Evolutionary conservation across 352 stramenopile genomes (phyloP).

Genomic region (Globisporangium abappressorium): DNA sequence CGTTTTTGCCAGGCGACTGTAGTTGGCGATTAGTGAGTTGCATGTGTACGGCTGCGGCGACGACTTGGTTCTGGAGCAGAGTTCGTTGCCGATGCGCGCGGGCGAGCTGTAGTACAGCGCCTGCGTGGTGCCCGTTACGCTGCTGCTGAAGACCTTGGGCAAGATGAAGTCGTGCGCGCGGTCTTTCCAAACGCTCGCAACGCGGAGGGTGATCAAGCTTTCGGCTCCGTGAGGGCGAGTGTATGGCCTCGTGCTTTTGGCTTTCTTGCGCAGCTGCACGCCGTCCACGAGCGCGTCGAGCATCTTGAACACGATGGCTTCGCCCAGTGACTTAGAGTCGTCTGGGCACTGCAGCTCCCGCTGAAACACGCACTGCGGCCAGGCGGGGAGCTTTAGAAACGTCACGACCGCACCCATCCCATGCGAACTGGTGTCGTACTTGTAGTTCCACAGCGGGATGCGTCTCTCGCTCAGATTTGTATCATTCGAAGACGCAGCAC

Average conservation of each 20-base stretch:
- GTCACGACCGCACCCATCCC: not conserved
- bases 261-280: not conserved
- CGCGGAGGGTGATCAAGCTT: not conserved
- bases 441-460: not conserved
- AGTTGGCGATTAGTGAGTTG: not conserved
- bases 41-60: not conserved
- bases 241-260: not conserved
- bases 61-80: not conserved
- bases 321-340: not conserved
- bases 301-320: not conserved
- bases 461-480: not conserved
- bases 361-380: slow-evolving; percentile 3
- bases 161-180: slow-evolving; percentile 1
- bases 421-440: not conserved
- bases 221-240: not conserved
- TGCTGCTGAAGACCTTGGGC: not conserved
- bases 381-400: not conserved
- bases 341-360: not conserved
- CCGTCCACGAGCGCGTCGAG: not conserved
- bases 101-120: slow-evolving; percentile 3
- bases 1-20: not conserved
- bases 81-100: not conserved
- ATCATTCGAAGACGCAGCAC: not conserved
- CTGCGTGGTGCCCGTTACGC: not conserved
- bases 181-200: not conserved